Percentiles rank a stretch among this genome's conserved stretches.
These are phyloP conservation scores for Cyclotella baltica DNA, from an alignment of 108 stramenopile genomes.

Conservation along the genomic window DNA sequence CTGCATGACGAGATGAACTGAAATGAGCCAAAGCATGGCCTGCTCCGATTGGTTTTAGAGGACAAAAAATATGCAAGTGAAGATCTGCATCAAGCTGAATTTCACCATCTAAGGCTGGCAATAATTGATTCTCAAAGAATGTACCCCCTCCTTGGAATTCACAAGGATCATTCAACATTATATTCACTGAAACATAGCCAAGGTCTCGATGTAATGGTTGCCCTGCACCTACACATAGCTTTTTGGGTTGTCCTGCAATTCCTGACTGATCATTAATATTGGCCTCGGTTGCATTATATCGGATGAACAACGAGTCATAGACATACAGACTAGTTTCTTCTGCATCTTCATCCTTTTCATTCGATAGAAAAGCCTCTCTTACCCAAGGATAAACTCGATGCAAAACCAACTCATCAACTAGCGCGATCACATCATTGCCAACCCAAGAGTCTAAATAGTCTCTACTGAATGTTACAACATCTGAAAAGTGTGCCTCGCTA, in stretches of 20 bases:
- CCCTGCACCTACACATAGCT: slow-evolving; percentile 52
- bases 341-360: slow-evolving; percentile 9
- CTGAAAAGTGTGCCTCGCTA: slow-evolving; percentile 48
- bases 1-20: slow-evolving; percentile 71
- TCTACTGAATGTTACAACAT: slow-evolving; percentile 31
- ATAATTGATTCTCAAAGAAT: slow-evolving; percentile 71
- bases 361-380: slow-evolving; percentile 55
- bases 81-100: background rate
- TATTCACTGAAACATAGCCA: slow-evolving; percentile 72
- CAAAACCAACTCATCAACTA: slow-evolving; percentile 53
- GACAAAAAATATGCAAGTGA: background rate
- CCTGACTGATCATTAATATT: background rate
- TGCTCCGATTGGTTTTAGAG: slow-evolving; percentile 59
- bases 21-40: slow-evolving; percentile 67
- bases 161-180: slow-evolving; percentile 59
- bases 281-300: slow-evolving; percentile 74
- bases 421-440: slow-evolving; percentile 39
- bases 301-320: slow-evolving; percentile 74
- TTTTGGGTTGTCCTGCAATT: background rate
- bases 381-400: slow-evolving; percentile 64
- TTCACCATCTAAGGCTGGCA: background rate
- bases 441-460: background rate
- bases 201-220: slow-evolving; percentile 81
- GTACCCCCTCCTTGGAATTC: slow-evolving; percentile 78
- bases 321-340: slow-evolving; percentile 46